Percentiles rank a stretch among this genome's conserved stretches.
Conservation (phyloP, 768 basidiomycete genomes). For the Naganishia antarctica region DNA sequence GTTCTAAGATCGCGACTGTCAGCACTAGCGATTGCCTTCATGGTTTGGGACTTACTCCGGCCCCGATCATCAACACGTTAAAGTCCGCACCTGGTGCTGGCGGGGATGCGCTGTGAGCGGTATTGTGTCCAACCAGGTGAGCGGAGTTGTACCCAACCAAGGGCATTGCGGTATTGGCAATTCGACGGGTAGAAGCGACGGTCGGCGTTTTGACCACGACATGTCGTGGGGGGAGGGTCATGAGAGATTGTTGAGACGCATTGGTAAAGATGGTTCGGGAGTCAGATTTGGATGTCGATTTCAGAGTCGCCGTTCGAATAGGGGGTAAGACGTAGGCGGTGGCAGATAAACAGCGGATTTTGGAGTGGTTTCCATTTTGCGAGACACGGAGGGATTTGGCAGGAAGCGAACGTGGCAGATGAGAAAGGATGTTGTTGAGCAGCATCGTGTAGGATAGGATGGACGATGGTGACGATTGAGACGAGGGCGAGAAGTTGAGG, state of each 20-base stretch:
- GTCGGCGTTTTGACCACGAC: conserved; percentile 12
- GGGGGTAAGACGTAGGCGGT: conserved; percentile 13
- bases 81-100: conserved; percentile 61
- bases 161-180: conserved; percentile 42
- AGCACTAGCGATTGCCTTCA: no score
- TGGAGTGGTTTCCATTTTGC: neutral
- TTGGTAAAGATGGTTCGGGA: conserved; percentile 3
- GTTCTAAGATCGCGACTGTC: conserved; percentile 58
- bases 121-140: conserved; percentile 33
- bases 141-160: conserved; percentile 31
- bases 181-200: conserved; percentile 32
- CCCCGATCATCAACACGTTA: conserved; percentile 91
- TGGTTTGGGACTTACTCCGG: conserved; percentile 58
- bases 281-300: neutral
- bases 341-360: conserved; percentile 5
- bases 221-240: neutral
- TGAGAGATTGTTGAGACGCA: conserved; percentile 5
- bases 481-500: no score
- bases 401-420: conserved; percentile 1
- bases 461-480: neutral
- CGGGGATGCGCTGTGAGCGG: conserved; percentile 46
- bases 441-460: neutral
- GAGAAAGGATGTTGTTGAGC: neutral
- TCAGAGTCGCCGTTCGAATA: conserved; percentile 7
- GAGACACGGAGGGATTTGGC: neutral